Base-by-base conservation (phyloP, 2,329 filamentous ascomycete species). In the Thielaviopsis ethacetica region DNA sequence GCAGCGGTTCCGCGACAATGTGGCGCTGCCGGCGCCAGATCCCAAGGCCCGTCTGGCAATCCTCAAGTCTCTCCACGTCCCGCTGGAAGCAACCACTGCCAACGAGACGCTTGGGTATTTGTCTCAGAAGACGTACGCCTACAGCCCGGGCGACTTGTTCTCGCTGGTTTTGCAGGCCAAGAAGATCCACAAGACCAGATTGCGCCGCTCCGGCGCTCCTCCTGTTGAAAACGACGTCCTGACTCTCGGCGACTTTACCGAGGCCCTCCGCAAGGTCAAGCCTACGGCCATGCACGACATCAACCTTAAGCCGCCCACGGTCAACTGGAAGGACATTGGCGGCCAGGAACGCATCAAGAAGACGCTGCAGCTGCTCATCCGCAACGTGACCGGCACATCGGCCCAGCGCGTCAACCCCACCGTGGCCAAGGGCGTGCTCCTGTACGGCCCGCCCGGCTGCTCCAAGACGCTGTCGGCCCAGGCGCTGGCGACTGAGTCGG, bases 401-500 rank as follows among this genome's bases (percentile, higher is more conserved):
- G 67, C 57, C 68, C 69, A 4, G 70, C 65, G 68, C 57, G 68
- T 73, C 61, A 72, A 76, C 54, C 72, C 70, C 24, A 77, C 78
- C 34, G 82, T 84, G 0, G 84, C 85, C 59, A 94, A 91, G 67
- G 90, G 91, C 0, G 81, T 95, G 17, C 77, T 97, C 6, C 78
- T 97, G 2, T 96, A 95, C 69, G 91, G 91, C 0, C 91, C 91
- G 0, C 91, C 91, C 0, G 91, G 91, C 3, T 96, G 91, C 71
- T 94, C 90, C 63, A 97, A 97, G 72, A 97, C 91, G 0, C 81
- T 96, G 68, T 89, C 84, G 0, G 91, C 91, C 0, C 90, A 95
- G 68, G 91, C 91, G 27, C 81, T 95, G 65, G 91, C 91, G 17
- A 95, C 89, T 6, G 90, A 94, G 69, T 88, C 88, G 30, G 86